Conservation (phyloP, 257 asterid species). For the Euphrasia confusa region DNA sequence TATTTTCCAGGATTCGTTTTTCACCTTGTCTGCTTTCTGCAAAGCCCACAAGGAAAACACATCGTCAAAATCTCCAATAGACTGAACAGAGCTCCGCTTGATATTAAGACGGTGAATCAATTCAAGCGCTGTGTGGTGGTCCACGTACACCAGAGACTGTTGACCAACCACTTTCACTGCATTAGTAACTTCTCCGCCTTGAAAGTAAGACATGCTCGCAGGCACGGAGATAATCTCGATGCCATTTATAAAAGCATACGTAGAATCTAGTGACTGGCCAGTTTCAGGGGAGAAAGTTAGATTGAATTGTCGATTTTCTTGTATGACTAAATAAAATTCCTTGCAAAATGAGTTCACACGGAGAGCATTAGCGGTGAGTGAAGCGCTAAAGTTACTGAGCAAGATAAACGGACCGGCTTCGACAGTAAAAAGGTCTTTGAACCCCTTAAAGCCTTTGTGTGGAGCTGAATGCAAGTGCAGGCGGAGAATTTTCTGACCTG, state of each 20-base stretch:
- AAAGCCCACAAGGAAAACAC: neutral
- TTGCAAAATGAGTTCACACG: slow-evolving; percentile 16
- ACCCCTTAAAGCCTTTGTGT: slow-evolving; percentile 17
- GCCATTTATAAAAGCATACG: slow-evolving; percentile 36
- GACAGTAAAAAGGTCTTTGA: slow-evolving; percentile 25
- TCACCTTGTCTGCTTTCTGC: neutral
- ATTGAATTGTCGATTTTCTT: slow-evolving; percentile 18
- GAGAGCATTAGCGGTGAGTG: slow-evolving; percentile 23
- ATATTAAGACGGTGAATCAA: slow-evolving; percentile 23
- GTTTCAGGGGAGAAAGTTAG: slow-evolving; percentile 20
- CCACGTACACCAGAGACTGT: slow-evolving; percentile 29
- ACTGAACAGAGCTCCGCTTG: neutral
- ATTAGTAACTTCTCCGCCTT: neutral
- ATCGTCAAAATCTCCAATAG: neutral
- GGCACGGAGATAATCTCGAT: slow-evolving; percentile 32
- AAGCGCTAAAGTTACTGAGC: slow-evolving; percentile 30
- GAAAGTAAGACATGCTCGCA: slow-evolving; percentile 19
- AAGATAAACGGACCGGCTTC: slow-evolving; percentile 25
- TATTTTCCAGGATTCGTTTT: slow-evolving; percentile 33
- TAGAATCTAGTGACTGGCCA: slow-evolving; percentile 12
- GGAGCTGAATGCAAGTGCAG: slow-evolving; percentile 25
- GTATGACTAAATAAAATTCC: slow-evolving; percentile 26
- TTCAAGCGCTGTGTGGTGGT: slow-evolving; percentile 47
- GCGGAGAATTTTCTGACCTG: slow-evolving; percentile 32
- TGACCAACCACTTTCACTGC: slow-evolving; percentile 23